Conservation (phyloP, 2,329 filamentous ascomycete genomes). For the Aspergillus sp. region DNA sequence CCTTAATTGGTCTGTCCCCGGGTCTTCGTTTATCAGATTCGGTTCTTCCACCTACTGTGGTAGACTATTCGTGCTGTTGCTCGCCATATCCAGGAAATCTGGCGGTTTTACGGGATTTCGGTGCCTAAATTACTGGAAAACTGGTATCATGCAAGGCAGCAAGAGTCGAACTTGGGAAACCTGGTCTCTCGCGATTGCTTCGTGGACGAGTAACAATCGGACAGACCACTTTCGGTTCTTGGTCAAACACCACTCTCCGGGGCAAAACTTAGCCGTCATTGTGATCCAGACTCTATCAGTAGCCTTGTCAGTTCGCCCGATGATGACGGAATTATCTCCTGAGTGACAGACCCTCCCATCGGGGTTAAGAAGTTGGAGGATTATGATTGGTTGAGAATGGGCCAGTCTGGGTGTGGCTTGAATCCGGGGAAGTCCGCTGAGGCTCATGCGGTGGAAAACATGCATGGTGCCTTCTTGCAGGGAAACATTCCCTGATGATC, state of each 20-base stretch:
- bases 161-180: neutral
- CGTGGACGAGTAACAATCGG: neutral
- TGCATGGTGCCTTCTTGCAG: constrained; percentile 1
- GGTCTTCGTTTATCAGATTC: neutral
- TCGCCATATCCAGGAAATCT: neutral
- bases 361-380: neutral
- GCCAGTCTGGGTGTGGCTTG: constrained; percentile 11
- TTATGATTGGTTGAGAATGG: constrained; percentile 7
- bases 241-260: neutral
- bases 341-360: neutral
- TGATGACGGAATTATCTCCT: neutral
- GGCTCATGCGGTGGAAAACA: constrained; percentile 1
- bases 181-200: neutral
- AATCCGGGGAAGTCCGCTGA: constrained; percentile 13
- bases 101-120: neutral
- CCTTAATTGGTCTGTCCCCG: neutral
- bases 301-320: neutral
- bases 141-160: neutral
- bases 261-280: neutral
- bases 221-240: neutral
- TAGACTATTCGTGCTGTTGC: neutral
- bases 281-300: neutral
- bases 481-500: constrained; percentile 4
- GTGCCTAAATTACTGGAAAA: neutral
- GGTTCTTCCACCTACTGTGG: neutral